These are phyloP conservation scores for Suillus decipiens DNA, from an alignment of 768 basidiomycete genomes.

Conservation along the genomic window DNA sequence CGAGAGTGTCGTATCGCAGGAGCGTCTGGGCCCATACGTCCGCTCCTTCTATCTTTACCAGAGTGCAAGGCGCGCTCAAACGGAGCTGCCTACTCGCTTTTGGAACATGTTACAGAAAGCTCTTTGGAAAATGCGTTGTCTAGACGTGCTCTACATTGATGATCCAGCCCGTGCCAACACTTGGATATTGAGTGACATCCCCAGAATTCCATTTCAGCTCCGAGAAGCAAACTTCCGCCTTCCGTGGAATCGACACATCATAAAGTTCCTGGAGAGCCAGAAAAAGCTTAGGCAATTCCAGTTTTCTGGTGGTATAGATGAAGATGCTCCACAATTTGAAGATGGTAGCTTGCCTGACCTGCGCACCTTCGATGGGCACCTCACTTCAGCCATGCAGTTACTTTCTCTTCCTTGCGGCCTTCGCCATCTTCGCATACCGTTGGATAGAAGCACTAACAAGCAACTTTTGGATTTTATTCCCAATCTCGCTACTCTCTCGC, in stretches of 20 bases:
- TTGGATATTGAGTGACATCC: conserved; percentile 47
- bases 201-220: conserved; percentile 47
- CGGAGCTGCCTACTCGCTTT: conserved; percentile 35
- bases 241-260: conserved; percentile 47
- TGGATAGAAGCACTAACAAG: conserved; percentile 39
- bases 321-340: conserved; percentile 28
- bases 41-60: conserved; percentile 44
- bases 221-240: conserved; percentile 50
- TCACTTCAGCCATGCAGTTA: conserved; percentile 44
- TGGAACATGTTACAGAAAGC: conserved; percentile 48
- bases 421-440: conserved; percentile 44
- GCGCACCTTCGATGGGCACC: conserved; percentile 45
- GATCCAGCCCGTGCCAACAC: conserved; percentile 41
- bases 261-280: conserved; percentile 52
- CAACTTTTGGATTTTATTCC: conserved; percentile 35
- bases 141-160: conserved; percentile 45
- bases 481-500: conserved; percentile 29
- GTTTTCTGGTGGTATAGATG: conserved; percentile 26
- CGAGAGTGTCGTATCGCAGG: conserved; percentile 35
- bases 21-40: conserved; percentile 44
- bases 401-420: conserved; percentile 36
- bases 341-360: conserved; percentile 42
- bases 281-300: conserved; percentile 42
- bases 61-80: conserved; percentile 29
- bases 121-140: conserved; percentile 43